Percentiles rank a stretch among this genome's conserved stretches.
These are phyloP conservation scores for Benincasa hispida DNA, from an alignment of 306 rosid genomes.

Conservation along the genomic window DNA sequence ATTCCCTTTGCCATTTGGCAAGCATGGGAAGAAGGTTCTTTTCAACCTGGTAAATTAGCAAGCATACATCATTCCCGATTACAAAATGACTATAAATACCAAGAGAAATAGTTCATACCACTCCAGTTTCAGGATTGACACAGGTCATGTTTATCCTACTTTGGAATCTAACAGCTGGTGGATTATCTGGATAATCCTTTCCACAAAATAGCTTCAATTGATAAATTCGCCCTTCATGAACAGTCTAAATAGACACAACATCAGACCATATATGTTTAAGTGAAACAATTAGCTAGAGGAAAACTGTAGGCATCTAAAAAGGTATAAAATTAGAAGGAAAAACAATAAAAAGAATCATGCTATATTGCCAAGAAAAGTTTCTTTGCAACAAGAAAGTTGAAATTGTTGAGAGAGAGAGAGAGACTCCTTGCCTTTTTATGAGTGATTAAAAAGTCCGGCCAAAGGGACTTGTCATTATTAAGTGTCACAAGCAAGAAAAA, in stretches of 20 bases:
- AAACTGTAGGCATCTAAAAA: not conserved
- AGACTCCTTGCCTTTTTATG: not conserved
- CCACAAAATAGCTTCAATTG: constrained; percentile 92
- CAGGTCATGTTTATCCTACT: constrained; percentile 91
- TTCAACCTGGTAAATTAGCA: constrained; percentile 56
- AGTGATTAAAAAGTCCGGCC: not conserved
- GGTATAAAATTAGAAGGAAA: not conserved
- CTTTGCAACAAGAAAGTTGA: not conserved
- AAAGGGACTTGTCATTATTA: not conserved
- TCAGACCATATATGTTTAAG: not conserved
- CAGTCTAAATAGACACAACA: constrained; percentile 34
- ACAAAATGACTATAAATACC: not conserved
- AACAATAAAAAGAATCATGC: not conserved
- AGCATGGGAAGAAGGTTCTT: constrained; percentile 83
- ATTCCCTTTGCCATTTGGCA: constrained; percentile 83
- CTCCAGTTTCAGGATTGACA: constrained; percentile 73
- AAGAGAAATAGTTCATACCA: constrained; percentile 28
- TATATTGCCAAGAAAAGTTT: not conserved
- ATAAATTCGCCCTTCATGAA: constrained; percentile 91
- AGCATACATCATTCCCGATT: constrained; percentile 7
- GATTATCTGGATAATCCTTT: constrained; percentile 80
- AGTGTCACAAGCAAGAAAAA: not conserved
- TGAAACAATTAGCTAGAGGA: not conserved
- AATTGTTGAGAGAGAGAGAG: not conserved
- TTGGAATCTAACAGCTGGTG: constrained; percentile 92